Evolutionary conservation across 2,329 filamentous ascomycete species (phyloP).

Genomic region (Dactylellina cionopaga): DNA sequence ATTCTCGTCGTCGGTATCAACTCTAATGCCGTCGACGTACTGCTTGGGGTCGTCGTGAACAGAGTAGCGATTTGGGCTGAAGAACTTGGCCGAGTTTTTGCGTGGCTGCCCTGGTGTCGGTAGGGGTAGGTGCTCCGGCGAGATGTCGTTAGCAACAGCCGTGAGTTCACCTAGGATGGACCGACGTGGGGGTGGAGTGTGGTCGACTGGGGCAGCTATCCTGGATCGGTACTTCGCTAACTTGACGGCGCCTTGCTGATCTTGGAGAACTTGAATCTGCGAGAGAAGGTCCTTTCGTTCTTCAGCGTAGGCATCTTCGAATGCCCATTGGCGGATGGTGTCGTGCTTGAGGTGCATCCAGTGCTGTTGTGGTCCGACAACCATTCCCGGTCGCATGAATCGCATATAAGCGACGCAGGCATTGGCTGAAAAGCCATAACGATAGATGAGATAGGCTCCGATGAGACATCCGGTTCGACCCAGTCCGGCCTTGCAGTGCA

Average conservation of each 20-base stretch:
- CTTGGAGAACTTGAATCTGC: slow-evolving; percentile 64
- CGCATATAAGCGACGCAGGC: slow-evolving; percentile 98
- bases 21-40: slow-evolving; percentile 59
- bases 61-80: slow-evolving; percentile 54
- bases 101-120: slow-evolving; percentile 95
- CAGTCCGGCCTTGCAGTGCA: slow-evolving; percentile 97
- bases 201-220: slow-evolving; percentile 58
- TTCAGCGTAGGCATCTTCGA: slow-evolving; percentile 69
- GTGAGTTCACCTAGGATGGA: slow-evolving; percentile 94
- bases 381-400: slow-evolving; percentile 99
- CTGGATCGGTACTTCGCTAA: slow-evolving; percentile 59
- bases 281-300: slow-evolving; percentile 82
- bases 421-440: slow-evolving; percentile 95
- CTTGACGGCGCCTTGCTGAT: slow-evolving; percentile 65
- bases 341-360: slow-evolving; percentile 98
- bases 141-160: slow-evolving; percentile 71
- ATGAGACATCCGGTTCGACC: slow-evolving; percentile 96
- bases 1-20: slow-evolving; percentile 66
- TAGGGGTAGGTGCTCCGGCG: slow-evolving; percentile 86
- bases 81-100: slow-evolving; percentile 69
- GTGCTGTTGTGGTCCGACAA: slow-evolving; percentile 97
- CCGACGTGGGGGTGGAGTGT: slow-evolving; percentile 69
- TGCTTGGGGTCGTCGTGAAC: slow-evolving; percentile 60
- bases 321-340: slow-evolving; percentile 98
- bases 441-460: slow-evolving; percentile 96